A percentile compares a stretch with the other conserved stretches of the same genome.
These are phyloP conservation scores for Leishmania tropica DNA, from an alignment of 208 protist species.

Conservation along the genomic window DNA sequence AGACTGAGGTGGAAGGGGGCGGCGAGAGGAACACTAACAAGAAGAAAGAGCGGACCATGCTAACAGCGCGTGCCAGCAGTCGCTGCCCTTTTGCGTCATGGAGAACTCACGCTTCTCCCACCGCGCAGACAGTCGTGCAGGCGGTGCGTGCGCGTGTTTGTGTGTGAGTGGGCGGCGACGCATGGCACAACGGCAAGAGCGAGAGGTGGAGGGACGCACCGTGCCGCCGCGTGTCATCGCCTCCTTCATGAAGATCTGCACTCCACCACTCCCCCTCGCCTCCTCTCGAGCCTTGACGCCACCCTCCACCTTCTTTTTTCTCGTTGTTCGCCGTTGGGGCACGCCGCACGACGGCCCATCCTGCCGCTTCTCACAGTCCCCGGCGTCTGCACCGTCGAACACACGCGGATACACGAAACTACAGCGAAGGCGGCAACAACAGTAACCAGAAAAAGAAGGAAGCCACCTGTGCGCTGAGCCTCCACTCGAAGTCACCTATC, in stretches of 20 bases:
- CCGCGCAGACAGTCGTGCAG: background rate
- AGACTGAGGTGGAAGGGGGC: background rate
- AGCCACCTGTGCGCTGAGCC: background rate
- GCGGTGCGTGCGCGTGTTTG: background rate
- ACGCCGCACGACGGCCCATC: background rate
- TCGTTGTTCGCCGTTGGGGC: background rate
- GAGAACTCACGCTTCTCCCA: background rate
- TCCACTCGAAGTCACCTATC: background rate
- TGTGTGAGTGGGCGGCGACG: background rate
- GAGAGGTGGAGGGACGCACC: background rate
- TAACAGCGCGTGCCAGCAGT: background rate
- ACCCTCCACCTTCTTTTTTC: background rate
- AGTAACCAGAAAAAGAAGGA: background rate
- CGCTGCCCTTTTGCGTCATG: background rate
- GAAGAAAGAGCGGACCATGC: background rate
- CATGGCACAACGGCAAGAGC: background rate
- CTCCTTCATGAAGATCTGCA: background rate
- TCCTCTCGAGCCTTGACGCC: background rate
- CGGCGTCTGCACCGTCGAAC: constrained; percentile 1
- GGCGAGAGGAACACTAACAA: background rate
- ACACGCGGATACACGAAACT: background rate
- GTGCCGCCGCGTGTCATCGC: background rate
- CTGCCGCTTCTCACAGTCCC: background rate
- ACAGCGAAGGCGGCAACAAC: background rate
- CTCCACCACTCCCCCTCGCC: background rate